A percentile compares a stretch with the other conserved stretches of the same genome.
Evolutionary conservation across 2,329 filamentous ascomycete species (phyloP).

Genomic region (Rhynchosporium graminicola): DNA sequence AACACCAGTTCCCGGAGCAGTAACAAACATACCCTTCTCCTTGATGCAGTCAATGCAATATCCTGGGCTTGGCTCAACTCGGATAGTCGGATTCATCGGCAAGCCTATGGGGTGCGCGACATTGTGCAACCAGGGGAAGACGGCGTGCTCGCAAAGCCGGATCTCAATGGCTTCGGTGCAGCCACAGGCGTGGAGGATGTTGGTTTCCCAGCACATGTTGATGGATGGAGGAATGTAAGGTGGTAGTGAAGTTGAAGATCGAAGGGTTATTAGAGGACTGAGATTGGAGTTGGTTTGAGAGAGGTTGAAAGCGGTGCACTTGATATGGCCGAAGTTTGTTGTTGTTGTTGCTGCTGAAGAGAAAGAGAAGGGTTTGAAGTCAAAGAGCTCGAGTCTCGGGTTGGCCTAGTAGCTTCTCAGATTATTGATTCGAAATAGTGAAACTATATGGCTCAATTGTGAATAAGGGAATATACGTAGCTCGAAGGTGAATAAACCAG

Average conservation of each 20-base stretch:
- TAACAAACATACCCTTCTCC: neutral
- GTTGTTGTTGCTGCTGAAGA: too few relatives aligned
- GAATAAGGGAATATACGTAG: too few relatives aligned
- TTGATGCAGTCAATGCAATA: neutral
- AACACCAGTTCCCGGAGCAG: neutral
- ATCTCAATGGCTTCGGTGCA: neutral
- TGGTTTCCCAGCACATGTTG: conserved; percentile 10
- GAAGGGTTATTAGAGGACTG: neutral
- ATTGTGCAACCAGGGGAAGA: neutral
- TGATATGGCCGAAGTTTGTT: neutral
- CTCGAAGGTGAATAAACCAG: too few relatives aligned
- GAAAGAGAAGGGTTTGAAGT: neutral
- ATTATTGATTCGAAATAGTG: too few relatives aligned
- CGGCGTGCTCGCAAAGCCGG: neutral
- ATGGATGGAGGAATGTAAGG: neutral
- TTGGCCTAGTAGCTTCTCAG: too few relatives aligned
- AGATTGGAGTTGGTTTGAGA: neutral
- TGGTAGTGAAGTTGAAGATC: neutral
- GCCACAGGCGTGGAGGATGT: neutral
- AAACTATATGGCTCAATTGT: too few relatives aligned
- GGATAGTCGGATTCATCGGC: neutral
- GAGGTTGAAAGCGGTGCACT: neutral
- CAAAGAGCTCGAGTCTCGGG: neutral
- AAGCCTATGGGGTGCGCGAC: neutral
- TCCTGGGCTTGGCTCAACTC: neutral